Base-by-base conservation (phyloP, 73 alveolate species). In the Blepharisma stoltei region DNA sequence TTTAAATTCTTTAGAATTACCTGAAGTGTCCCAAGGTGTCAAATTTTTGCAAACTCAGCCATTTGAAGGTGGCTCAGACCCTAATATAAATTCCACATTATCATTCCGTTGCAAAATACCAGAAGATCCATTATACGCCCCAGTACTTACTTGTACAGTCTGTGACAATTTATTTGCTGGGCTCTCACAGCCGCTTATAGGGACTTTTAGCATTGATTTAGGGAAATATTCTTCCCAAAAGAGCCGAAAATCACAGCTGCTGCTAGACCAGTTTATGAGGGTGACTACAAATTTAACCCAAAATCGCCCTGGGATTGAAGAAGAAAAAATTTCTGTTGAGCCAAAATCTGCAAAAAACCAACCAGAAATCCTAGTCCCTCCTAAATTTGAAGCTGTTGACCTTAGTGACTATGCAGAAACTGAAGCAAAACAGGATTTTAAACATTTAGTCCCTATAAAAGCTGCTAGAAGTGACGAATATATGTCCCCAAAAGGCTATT, bases 131-230 rank as follows among this genome's bases (percentile, higher is more conserved):
- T 82, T 88, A 23, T 93, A 76, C 88, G 87, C 91, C 81, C 97
- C 98, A 27, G 86, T 81, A 69, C 86, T 93, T 54, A 88, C 87
- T 73, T 83, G 96, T 78, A 85, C 92, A 53, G 96, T 93, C 45
- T 90, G 79, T 85, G 98, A 93, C 80, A 71, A 93, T 86, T 76
- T 93, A 48, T 90, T 89, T 82, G 87, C 86, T 55, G 96, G 98
- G 50, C 65, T 81, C 20, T 54, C 83, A 45, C 87, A 93, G 81
- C 98, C 98, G 11, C 53, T 90, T 38, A 47, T 93, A 6, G 98
- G 98, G n/a, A 66, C 85, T 43, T 93, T 93, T 83, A 67, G 84
- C 32, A 81, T 86, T 37, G 89, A 87, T 43, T 60, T 86, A 11
- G 73, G 49, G 45, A 25, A 14, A 25, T 60, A 60, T 60, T 14